Evolutionary conservation across 768 basidiomycete species (phyloP).

Genomic region (Pleurotus ostreatus): DNA sequence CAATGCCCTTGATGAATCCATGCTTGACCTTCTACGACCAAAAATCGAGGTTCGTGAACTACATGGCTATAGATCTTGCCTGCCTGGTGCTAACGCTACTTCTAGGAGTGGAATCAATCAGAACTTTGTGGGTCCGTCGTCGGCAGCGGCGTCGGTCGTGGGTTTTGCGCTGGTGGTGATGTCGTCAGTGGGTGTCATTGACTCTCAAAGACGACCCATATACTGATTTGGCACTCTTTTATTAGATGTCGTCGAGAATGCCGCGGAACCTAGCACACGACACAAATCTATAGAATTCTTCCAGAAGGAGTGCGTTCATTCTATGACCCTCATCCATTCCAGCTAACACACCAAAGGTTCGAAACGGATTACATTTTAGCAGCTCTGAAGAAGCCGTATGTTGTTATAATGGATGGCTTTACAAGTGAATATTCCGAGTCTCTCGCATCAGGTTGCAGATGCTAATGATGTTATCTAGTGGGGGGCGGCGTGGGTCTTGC

Average conservation of each 20-base stretch:
- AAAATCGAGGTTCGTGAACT: slow-evolving; percentile 62
- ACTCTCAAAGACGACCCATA: background rate
- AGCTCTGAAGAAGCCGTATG: slow-evolving; percentile 79
- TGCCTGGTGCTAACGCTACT: slow-evolving; percentile 9
- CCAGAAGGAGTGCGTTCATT: slow-evolving; percentile 69
- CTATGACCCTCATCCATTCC: slow-evolving; percentile 12
- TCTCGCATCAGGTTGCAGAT: slow-evolving; percentile 9
- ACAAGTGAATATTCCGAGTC: slow-evolving; percentile 61
- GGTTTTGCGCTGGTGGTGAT: slow-evolving; percentile 95
- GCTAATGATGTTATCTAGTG: slow-evolving; percentile 46
- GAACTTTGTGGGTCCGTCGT: slow-evolving; percentile 70
- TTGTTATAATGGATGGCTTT: slow-evolving; percentile 85
- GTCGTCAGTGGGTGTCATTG: slow-evolving; percentile 66
- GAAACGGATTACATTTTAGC: slow-evolving; percentile 75
- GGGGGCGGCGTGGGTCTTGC: slow-evolving; percentile 93
- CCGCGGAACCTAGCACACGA: slow-evolving; percentile 46
- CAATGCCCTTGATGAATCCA: slow-evolving; percentile 77
- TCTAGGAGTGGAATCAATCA: slow-evolving; percentile 71
- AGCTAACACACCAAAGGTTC: slow-evolving; percentile 44
- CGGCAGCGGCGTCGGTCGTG: slow-evolving; percentile 65
- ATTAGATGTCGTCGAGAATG: slow-evolving; percentile 55
- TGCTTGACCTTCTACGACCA: slow-evolving; percentile 67
- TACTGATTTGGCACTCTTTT: background rate
- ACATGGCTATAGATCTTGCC: slow-evolving; percentile 3
- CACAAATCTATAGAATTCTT: slow-evolving; percentile 81